Percentiles rank a stretch among this genome's conserved stretches.
Conservation (phyloP, 176 grass and related monocot genomes). For the Carex cristatella region DNA sequence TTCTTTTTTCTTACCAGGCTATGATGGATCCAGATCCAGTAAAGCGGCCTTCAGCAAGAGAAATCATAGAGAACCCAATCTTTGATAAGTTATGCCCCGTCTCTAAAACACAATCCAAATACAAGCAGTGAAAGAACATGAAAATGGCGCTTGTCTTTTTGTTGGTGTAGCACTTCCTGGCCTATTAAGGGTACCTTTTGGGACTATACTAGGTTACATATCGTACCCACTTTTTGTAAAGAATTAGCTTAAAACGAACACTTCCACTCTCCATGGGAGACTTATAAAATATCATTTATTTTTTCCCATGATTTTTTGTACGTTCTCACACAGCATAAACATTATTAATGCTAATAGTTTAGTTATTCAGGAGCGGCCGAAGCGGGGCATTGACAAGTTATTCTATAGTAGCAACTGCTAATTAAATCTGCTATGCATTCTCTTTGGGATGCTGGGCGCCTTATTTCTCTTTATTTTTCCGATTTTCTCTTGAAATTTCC, state of each 20-base stretch:
- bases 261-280: background rate
- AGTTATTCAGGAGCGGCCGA: background rate
- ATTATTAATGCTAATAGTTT: background rate
- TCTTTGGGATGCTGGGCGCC: too few species aligned
- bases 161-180: background rate
- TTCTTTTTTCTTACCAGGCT: conserved; percentile 35
- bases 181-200: background rate
- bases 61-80: conserved; percentile 47
- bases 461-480: too few species aligned
- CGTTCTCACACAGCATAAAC: background rate
- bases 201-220: background rate
- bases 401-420: too few species aligned
- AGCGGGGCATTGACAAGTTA: background rate
- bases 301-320: background rate
- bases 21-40: conserved; percentile 95
- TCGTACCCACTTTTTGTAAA: background rate
- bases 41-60: conserved; percentile 75
- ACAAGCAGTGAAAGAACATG: background rate
- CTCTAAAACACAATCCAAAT: conserved; percentile 25
- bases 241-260: background rate
- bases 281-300: conserved; percentile 2
- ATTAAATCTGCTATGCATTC: too few species aligned
- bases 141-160: background rate
- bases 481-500: too few species aligned
- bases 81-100: conserved; percentile 53